Evolutionary conservation across 75 land plant genomes (phyloP).

Genomic region (Pinus taeda): DNA sequence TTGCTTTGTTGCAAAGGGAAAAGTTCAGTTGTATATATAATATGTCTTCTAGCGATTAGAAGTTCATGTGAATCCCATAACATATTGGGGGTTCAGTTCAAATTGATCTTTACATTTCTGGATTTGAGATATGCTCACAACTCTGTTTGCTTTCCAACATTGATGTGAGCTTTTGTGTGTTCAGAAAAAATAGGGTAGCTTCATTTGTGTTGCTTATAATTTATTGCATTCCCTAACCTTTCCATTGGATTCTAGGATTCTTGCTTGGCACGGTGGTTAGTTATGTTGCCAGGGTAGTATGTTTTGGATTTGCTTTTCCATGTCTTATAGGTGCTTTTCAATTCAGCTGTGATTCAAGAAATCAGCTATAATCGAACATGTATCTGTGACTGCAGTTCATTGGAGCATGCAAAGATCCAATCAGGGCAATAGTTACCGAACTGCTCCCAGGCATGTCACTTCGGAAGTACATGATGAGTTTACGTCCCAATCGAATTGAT

Average conservation of each 20-base stretch:
- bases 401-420: slow-evolving; percentile 92
- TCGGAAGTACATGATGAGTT: slow-evolving; percentile 59
- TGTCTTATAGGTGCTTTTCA: neutral
- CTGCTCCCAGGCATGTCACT: slow-evolving; percentile 80
- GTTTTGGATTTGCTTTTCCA: neutral
- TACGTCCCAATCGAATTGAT: slow-evolving; percentile 68
- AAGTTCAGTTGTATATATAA: too few relatives aligned
- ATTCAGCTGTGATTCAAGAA: neutral
- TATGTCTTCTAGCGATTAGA: too few relatives aligned
- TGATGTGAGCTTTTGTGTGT: too few relatives aligned
- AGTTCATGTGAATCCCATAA: too few relatives aligned
- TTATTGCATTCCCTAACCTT: neutral
- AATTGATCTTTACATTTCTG: too few relatives aligned
- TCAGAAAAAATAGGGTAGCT: too few relatives aligned
- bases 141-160: too few relatives aligned
- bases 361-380: neutral
- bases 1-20: too few relatives aligned
- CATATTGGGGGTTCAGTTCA: too few relatives aligned
- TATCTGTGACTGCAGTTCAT: slow-evolving; percentile 55
- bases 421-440: slow-evolving; percentile 91
- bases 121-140: too few relatives aligned
- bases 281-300: neutral
- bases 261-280: slow-evolving; percentile 1
- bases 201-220: neutral
- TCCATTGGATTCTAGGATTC: neutral